Base-by-base conservation (phyloP, 2,329 filamentous ascomycete species). In the Seiridium unicorne region DNA sequence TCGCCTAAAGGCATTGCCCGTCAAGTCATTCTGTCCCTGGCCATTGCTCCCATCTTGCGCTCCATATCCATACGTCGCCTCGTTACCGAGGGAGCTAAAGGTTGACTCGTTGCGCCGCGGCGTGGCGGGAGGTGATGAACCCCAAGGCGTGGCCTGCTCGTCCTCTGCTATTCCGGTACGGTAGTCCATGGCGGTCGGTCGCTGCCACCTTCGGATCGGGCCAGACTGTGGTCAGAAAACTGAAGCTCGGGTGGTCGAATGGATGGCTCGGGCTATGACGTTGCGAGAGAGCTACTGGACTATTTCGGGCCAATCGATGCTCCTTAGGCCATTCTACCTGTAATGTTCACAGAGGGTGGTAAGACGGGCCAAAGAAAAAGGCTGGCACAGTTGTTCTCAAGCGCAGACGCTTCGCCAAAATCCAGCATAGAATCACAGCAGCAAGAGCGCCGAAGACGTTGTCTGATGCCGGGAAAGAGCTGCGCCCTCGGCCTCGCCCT, bases 121-220 rank as follows among this genome's bases (percentile, higher is more conserved):
- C 26, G 83, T 83, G 13, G 79, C 75, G 32, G 75, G 74, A 4
- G 84, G 84, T 38, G 82, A 83, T 60, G 77, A 80, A 11, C 81
- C 83, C 84, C 84, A 86, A 2, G 84, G 84, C 38, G 83, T 82
- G 51, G 74, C 76, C 64, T 85, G 79, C 51, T 86, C 84, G 56
- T 76, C 74, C 65, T 86, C 84, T 69, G 79, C 69, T 66, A 85
- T 82, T 11, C 83, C 80, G 63, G 82, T 73, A 72, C 80, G 82
- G 72, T 86, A 87, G 74, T 87, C 84, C 84, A 87, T 87, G 64
- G 69, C 69, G 38, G 18, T 61, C 26, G 56, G 26, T 47, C 6
- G 26, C 10, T 3, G 35, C 32, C 11, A 49, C 4, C 26, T 10
- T 34, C 26, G 26, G 18, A 32, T 49, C 26, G 7, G 26, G 31